Conservation (phyloP, 805 yeast species). For the Saturnispora ahearnii region DNA sequence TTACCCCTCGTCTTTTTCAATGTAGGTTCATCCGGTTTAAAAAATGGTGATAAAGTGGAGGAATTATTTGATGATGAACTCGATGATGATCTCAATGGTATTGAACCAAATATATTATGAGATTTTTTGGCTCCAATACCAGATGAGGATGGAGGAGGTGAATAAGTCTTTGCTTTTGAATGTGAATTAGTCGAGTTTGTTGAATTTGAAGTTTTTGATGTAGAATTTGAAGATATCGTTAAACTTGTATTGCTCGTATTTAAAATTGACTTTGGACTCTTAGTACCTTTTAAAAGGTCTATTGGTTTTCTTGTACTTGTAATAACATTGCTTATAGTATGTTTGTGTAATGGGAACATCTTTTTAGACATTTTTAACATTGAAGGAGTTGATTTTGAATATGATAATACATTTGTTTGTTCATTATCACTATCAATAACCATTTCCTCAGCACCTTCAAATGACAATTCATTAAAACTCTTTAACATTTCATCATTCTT, state of each 20-base stretch:
- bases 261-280: not conserved
- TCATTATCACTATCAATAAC: slow-evolving; percentile 1
- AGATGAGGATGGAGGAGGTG: slow-evolving; percentile 1
- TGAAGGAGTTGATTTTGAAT: slow-evolving; percentile 22
- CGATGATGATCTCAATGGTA: slow-evolving; percentile 3
- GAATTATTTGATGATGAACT: slow-evolving; percentile 1
- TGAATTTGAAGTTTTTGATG: not conserved
- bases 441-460: slow-evolving; percentile 7
- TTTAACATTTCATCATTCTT: slow-evolving; percentile 23
- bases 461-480: slow-evolving; percentile 29
- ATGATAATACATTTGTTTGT: not conserved
- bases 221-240: not conserved
- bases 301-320: slow-evolving; percentile 4
- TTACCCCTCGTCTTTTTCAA: not conserved
- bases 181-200: not conserved
- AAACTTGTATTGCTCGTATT: not conserved
- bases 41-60: slow-evolving; percentile 2
- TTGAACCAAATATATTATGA: slow-evolving; percentile 4
- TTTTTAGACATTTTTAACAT: slow-evolving; percentile 2
- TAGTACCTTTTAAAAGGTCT: not conserved
- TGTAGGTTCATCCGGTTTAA: slow-evolving; percentile 1
- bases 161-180: not conserved
- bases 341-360: slow-evolving; percentile 4
- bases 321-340: slow-evolving; percentile 2
- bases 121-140: not conserved